Evolutionary conservation across 768 basidiomycete genomes (phyloP).

Genomic region (Hydnum rufescens): DNA sequence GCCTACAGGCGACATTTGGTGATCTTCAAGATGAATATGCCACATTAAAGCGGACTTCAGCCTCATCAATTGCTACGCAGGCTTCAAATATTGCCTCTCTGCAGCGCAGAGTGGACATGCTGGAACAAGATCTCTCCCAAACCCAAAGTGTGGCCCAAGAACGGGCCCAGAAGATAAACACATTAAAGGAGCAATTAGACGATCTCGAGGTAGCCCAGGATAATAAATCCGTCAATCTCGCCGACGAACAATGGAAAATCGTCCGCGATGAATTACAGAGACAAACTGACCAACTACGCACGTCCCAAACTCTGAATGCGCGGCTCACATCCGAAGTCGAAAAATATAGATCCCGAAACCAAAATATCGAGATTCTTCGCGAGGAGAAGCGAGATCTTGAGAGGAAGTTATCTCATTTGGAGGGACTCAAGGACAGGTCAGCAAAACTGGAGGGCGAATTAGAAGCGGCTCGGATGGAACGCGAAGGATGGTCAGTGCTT

Average conservation of each 20-base stretch:
- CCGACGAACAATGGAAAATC: conserved; percentile 32
- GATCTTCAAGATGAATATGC: conserved; percentile 42
- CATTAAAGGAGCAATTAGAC: conserved; percentile 30
- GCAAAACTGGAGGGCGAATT: conserved; percentile 43
- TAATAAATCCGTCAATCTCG: too few species aligned
- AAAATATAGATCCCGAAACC: conserved; percentile 32
- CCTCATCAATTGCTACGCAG: conserved; percentile 31
- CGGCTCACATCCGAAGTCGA: conserved; percentile 34
- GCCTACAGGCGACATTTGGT: conserved; percentile 35
- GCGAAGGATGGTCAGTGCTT: conserved; percentile 29
- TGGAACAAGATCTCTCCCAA: conserved; percentile 9
- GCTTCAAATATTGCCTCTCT: conserved; percentile 17
- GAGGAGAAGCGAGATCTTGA: conserved; percentile 57
- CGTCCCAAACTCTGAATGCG: conserved; percentile 38
- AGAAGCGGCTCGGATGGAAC: conserved; percentile 35
- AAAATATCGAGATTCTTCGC: conserved; percentile 44
- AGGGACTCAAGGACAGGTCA: conserved; percentile 35
- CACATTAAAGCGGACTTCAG: conserved; percentile 26
- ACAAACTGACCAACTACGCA: conserved; percentile 39
- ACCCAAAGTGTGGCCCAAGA: conserved; percentile 3
- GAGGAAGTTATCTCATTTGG: conserved; percentile 27
- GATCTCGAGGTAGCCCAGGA: conserved; percentile 24
- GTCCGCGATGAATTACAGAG: conserved; percentile 49
- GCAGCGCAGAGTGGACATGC: conserved; percentile 5
- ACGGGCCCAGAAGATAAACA: conserved; percentile 20